A percentile compares a stretch with the other conserved stretches of the same genome.
These are phyloP conservation scores for Xylaria sp. DNA, from an alignment of 2,329 filamentous ascomycete genomes.

Conservation along the genomic window DNA sequence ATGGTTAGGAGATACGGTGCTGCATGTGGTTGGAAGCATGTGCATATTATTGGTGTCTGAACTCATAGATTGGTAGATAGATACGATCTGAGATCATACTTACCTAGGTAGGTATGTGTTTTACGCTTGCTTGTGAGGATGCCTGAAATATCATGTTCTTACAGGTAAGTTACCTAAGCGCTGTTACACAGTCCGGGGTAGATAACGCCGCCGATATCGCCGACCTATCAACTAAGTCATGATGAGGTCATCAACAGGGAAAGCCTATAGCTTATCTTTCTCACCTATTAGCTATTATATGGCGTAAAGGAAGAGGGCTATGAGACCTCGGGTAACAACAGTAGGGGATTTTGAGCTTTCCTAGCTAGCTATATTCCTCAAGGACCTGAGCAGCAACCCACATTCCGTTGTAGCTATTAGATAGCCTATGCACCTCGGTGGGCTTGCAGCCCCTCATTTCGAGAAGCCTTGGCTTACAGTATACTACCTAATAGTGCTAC, in stretches of 20 bases:
- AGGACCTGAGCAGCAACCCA: too few relatives aligned
- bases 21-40: neutral
- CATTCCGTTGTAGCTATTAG: neutral
- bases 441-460: neutral
- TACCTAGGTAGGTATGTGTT: neutral
- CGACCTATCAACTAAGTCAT: neutral
- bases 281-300: neutral
- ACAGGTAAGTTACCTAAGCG: neutral
- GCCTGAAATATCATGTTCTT: neutral
- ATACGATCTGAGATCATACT: conserved; percentile 10
- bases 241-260: neutral
- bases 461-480: neutral
- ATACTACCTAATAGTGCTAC: neutral
- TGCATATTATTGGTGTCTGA: conserved; percentile 7
- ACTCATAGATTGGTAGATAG: conserved; percentile 26
- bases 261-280: neutral
- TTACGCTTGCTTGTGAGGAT: neutral
- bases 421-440: neutral
- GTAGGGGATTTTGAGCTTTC: too few relatives aligned
- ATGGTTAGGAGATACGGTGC: neutral
- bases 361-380: too few relatives aligned
- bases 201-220: conserved; percentile 14
- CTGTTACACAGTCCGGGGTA: neutral
- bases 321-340: neutral
- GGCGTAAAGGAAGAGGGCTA: neutral